These are phyloP conservation scores for Lachnellula suecica DNA, from an alignment of 2,329 filamentous ascomycete genomes.

Conservation along the genomic window DNA sequence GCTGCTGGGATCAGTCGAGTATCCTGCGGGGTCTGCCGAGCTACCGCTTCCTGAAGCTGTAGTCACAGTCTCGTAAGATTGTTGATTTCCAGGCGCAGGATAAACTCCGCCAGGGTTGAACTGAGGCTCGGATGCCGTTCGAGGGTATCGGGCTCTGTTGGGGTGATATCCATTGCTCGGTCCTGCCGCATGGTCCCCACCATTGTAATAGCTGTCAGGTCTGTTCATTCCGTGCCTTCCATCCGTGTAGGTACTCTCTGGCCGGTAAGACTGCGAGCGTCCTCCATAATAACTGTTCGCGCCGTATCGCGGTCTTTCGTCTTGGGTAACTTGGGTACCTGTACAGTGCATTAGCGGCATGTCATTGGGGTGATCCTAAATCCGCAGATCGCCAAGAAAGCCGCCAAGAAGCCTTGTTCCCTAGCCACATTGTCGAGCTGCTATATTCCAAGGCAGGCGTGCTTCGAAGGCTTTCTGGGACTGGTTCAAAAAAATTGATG, in stretches of 20 bases:
- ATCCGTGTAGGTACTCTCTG: conserved; percentile 26
- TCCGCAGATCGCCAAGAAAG: conserved; percentile 8
- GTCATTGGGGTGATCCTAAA: conserved; percentile 4
- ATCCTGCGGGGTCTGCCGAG: conserved; percentile 71
- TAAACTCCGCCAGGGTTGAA: conserved; percentile 31
- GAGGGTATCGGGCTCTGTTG: conserved; percentile 32
- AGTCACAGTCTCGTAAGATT: conserved; percentile 81
- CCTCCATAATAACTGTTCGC: conserved; percentile 36
- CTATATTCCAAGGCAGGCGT: no score
- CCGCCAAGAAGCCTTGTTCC: no score
- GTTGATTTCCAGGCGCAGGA: conserved; percentile 28
- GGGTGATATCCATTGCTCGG: conserved; percentile 32
- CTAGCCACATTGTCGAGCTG: no score
- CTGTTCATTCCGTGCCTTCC: conserved; percentile 38
- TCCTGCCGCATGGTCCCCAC: conserved; percentile 24
- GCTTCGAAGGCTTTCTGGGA: background rate
- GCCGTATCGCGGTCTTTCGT: conserved; percentile 28
- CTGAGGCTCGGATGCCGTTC: conserved; percentile 32
- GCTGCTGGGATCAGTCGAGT: conserved; percentile 83
- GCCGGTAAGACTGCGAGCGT: conserved; percentile 24
- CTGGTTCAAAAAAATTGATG: background rate
- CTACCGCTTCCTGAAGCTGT: conserved; percentile 71
- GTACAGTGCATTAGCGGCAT: conserved; percentile 17
- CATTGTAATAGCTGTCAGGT: conserved; percentile 43
- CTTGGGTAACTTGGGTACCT: conserved; percentile 31